A percentile compares a stretch with the other conserved stretches of the same genome.
Evolutionary conservation across 352 stramenopile species (phyloP).

Genomic region (Nothophytophthora sp.): DNA sequence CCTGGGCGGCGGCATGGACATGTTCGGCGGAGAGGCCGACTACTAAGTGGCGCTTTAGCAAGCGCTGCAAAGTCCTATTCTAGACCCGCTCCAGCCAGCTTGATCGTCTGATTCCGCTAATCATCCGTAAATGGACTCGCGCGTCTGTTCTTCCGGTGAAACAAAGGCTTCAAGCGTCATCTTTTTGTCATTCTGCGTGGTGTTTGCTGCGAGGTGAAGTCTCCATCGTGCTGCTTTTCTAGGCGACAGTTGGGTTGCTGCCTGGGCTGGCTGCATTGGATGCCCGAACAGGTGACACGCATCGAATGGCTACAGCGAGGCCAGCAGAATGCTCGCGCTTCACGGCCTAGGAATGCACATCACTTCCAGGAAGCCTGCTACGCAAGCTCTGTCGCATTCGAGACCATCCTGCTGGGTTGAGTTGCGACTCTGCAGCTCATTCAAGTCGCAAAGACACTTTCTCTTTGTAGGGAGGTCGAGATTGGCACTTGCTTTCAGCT

Average conservation of each 20-base stretch:
- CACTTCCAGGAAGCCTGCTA: too few relatives aligned
- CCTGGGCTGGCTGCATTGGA: constrained; percentile 1
- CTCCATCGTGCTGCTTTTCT: neutral
- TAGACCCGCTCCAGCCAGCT: constrained; percentile 29
- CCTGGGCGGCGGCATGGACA: constrained; percentile 70
- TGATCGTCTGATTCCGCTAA: constrained; percentile 35
- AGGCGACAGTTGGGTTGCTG: too few relatives aligned
- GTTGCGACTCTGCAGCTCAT: too few relatives aligned
- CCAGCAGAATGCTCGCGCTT: too few relatives aligned
- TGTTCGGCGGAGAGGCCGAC: constrained; percentile 62
- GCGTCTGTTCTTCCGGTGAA: constrained; percentile 46
- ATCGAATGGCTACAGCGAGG: too few relatives aligned
- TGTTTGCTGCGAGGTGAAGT: constrained; percentile 8
- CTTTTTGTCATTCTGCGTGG: constrained; percentile 7
- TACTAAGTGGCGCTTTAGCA: constrained; percentile 48
- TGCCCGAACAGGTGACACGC: constrained; percentile 3
- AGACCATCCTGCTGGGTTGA: too few relatives aligned
- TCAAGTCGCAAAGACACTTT: too few relatives aligned
- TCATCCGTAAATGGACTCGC: constrained; percentile 52
- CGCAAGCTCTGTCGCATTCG: too few relatives aligned
- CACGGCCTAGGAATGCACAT: too few relatives aligned
- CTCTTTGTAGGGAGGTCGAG: too few relatives aligned
- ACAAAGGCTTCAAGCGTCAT: constrained; percentile 27
- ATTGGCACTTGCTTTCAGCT: too few relatives aligned
- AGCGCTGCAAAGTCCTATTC: constrained; percentile 21